Evolutionary conservation across 805 yeast genomes (phyloP), one percentile per base, ranked within the genome.

Genomic region (Barnettozyma botsteinii): DNA sequence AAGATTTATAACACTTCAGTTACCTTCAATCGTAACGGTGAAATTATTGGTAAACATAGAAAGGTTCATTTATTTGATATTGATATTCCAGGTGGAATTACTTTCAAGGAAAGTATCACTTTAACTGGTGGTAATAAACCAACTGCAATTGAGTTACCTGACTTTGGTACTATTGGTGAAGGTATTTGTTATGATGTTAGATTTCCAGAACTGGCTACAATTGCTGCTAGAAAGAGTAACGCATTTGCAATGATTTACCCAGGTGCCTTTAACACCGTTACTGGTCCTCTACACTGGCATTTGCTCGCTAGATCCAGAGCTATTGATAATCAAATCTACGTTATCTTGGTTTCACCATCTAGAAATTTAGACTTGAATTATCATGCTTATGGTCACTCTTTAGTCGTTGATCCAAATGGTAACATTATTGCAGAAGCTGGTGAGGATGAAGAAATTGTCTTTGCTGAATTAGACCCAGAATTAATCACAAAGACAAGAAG

Each of bases 51-150:
- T 35, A 85, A 81, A 54, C 98, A 87, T 61, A 75, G 98, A 50
- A 91, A 91, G 56, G 89, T 79, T 3, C 98, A 91, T 58, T 62
- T 91, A 46, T 91, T 91, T 55, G 98, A 91, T 57, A 85, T 91
- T 45, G 95, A 88, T 49, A 88, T 93, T 43, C 97, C 97, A 5
- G 83, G 84, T 42, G 93, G 94, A 28, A 89, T 93, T 60, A 79
- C 89, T 7, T 93, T 93, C 70, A 79, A 83, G 59, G 98, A 93
- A 58, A 80, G 89, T 39, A 70, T 71, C 33, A 78, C 89, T 3
- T 68, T 93, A 45, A 72, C 82, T 9, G 86, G 87, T 10, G 98
- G 98, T 25, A 67, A 74, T 50, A 81, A 81, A 56, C 82, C 94
- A 30, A 87, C 98, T 1, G 82, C 87, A 7, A 45, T 56, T 25